Evolutionary conservation across 2,329 filamentous ascomycete genomes (phyloP), one percentile per base, ranked within the genome.

Genomic region (Aspergillus japonicus): DNA sequence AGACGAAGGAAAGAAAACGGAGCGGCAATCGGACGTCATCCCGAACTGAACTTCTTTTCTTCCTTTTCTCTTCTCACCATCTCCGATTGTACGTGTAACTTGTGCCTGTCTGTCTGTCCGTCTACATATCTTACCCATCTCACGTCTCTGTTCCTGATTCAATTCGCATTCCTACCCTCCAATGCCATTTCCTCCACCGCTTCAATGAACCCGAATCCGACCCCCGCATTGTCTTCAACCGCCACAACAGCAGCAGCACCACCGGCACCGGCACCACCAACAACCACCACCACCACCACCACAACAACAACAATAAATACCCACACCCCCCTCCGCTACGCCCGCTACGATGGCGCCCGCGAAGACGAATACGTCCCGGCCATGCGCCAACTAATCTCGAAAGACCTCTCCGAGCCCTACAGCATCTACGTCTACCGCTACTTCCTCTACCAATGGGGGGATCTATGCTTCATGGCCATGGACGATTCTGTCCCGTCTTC

Each of bases 351-450:
- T 62, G 75, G 76, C 57, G 73, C 80, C 53, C 84, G 85, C 65
- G 87, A 89, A 71, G 82, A 83, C 55, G 78, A 80, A 58, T 88
- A 95, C 73, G 87, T 99, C 47, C 87, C 92, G 39, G 87, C 92
- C 47, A 97, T 99, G 76, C 88, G 94, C 57, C 88, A 93, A 59
- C 80, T 99, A 72, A 99, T 99, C 71, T 95, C 93, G 49, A 96
- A 94, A 71, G 95, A 98, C 73, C 84, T 99, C 53, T 98, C 94
- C 68, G 95, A 99, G 76, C 95, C 95, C 1, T 99, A 99, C 76
- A 98, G 94, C 78, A 98, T 99, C 74, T 99, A 99, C 80, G 95
- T 99, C 60, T 99, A 98, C 77, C 88, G 95, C 33, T 99, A 99
- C 76, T 99, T 99, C 70, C 81, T 99, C 19, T 96, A 96, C 73